phyloP scores from a whole-genome alignment of 2,329 filamentous ascomycete species.

The Phialophora chinensis region DNA sequence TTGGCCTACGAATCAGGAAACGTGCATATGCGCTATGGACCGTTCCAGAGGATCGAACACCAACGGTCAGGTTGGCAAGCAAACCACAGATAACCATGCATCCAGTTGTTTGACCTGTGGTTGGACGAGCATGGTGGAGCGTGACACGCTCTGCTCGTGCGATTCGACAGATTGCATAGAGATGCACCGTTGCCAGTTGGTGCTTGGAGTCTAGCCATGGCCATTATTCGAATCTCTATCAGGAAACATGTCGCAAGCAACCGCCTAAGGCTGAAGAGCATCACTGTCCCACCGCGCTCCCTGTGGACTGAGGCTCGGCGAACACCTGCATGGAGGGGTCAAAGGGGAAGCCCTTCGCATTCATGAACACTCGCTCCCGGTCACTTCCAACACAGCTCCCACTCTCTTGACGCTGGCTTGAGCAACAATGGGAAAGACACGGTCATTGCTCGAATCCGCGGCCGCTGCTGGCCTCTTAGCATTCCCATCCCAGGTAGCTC shows the following conservation, averaged over 20 bases:
- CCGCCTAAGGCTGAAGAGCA: not conserved
- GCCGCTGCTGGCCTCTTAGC: not conserved
- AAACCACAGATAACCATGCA: too few species aligned
- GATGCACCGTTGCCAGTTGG: not conserved
- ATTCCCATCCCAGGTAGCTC: slow-evolving; percentile 5
- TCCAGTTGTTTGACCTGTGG: not conserved
- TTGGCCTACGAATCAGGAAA: not conserved
- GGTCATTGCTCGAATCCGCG: slow-evolving; percentile 5
- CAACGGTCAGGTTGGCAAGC: not conserved
- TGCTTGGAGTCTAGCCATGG: not conserved
- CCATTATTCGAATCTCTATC: not conserved
- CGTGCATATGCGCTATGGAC: not conserved
- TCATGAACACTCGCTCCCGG: not conserved
- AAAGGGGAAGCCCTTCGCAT: not conserved
- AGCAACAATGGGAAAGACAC: not conserved
- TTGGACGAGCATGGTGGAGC: not conserved
- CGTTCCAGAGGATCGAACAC: not conserved
- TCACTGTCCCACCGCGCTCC: not conserved
- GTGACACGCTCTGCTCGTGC: not conserved
- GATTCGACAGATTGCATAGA: not conserved
- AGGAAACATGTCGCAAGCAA: not conserved
- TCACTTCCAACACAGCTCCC: not conserved
- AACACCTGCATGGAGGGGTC: not conserved
- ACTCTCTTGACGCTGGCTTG: not conserved
- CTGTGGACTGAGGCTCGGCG: not conserved